Evolutionary conservation across 805 yeast species (phyloP).

Genomic region (Candida dendrica): DNA sequence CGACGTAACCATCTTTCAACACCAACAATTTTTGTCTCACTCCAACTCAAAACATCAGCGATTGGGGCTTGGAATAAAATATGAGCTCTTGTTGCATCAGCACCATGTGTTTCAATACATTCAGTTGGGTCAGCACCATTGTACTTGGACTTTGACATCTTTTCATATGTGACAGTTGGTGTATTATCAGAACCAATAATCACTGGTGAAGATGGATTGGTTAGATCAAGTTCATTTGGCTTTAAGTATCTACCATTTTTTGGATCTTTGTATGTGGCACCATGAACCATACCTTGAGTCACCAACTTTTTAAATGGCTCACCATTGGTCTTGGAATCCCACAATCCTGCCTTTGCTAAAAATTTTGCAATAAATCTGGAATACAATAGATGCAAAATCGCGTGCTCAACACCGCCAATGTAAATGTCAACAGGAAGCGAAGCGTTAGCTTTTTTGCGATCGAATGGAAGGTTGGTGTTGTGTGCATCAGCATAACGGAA

Average conservation of each 20-base stretch:
- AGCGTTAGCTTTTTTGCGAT: slow-evolving; percentile 36
- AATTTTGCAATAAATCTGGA: slow-evolving; percentile 83
- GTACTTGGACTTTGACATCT: slow-evolving; percentile 94
- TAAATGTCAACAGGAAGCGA: slow-evolving; percentile 83
- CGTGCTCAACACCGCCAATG: slow-evolving; percentile 95
- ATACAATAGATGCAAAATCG: slow-evolving; percentile 84
- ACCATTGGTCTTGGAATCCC: slow-evolving; percentile 49
- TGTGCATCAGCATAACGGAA: slow-evolving; percentile 76
- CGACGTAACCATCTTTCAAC: slow-evolving; percentile 78
- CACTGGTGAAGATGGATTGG: slow-evolving; percentile 33
- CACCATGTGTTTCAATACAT: slow-evolving; percentile 72
- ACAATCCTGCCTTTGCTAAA: slow-evolving; percentile 54
- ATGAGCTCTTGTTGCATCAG: slow-evolving; percentile 93
- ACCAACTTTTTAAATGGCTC: slow-evolving; percentile 80
- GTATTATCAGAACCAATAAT: slow-evolving; percentile 41
- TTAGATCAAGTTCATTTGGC: slow-evolving; percentile 60
- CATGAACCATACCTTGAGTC: slow-evolving; percentile 98
- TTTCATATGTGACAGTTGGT: slow-evolving; percentile 64
- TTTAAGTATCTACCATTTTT: slow-evolving; percentile 65
- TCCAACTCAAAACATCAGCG: slow-evolving; percentile 79
- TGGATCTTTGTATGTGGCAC: slow-evolving; percentile 74
- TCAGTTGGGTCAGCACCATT: slow-evolving; percentile 89
- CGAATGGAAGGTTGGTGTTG: slow-evolving; percentile 51
- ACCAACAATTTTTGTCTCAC: slow-evolving; percentile 80
- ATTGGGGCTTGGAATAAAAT: slow-evolving; percentile 89